These are phyloP conservation scores for Dictyostelium firmibasis DNA, from an alignment of 78 protist genomes.

Conservation along the genomic window DNA sequence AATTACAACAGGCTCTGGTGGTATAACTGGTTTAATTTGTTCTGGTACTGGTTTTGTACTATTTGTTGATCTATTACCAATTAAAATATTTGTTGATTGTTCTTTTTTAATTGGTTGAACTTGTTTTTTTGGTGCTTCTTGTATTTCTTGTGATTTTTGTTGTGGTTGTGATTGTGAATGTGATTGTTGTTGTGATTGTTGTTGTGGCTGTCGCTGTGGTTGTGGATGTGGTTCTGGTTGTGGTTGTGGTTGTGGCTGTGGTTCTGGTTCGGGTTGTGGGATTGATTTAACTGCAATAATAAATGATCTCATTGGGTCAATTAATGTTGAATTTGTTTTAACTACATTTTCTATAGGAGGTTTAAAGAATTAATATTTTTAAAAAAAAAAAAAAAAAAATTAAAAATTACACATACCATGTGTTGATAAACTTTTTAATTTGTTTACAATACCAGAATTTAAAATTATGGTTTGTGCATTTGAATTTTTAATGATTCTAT, in stretches of 20 bases:
- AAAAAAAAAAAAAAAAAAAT: not conserved
- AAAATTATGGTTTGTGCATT: slow-evolving; percentile 12
- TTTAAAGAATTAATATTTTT: not conserved
- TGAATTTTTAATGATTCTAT: slow-evolving; percentile 9
- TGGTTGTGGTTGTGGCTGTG: not conserved
- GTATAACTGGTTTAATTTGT: not conserved
- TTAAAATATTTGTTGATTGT: not conserved
- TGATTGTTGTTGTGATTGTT: not conserved
- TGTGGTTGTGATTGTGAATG: no score
- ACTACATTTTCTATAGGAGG: slow-evolving; percentile 14
- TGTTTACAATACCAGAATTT: slow-evolving; percentile 51
- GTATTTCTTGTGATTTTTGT: not conserved
- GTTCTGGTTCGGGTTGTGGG: slow-evolving; percentile 1
- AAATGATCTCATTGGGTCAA: slow-evolving; percentile 43
- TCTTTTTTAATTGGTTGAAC: not conserved
- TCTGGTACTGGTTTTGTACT: not conserved
- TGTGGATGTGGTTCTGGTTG: not conserved
- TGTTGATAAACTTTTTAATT: slow-evolving; percentile 51
- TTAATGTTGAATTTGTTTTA: slow-evolving; percentile 13
- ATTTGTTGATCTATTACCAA: not conserved
- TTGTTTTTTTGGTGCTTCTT: not conserved
- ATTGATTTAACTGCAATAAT: slow-evolving; percentile 45
- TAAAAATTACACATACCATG: slow-evolving; percentile 26
- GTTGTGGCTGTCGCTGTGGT: not conserved
- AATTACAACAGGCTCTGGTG: not conserved